Base-by-base conservation (phyloP, 805 yeast species). In the Ogataea nonfermentans region DNA sequence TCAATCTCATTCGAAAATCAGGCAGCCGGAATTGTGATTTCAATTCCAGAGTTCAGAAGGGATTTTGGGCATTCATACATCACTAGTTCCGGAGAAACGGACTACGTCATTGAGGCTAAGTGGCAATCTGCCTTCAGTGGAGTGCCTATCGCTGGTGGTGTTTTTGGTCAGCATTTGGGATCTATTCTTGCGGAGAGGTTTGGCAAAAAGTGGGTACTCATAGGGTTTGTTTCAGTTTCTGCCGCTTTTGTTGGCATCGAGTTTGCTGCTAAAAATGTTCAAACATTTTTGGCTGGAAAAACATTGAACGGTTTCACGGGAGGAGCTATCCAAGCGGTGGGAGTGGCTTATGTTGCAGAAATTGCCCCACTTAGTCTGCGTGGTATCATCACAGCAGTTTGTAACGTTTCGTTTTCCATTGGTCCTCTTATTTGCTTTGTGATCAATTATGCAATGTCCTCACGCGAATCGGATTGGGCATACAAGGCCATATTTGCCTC, bases 341-440 rank as follows among this genome's bases (percentile, higher is more conserved):
- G 67, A 8, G 61, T 64, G 1, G 53, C 73, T 3, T 72, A 70
- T 47, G 65, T 70, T 9, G 61, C 74, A 11, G 77, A 72, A 41
- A 64, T 76, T 23, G 67, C 77, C 44, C 82, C 82, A 0, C 51
- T 73, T 11, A 68, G 69, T 8, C 61, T 78, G 42, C 60, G 58
- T 59, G 66, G 45, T 56, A 57, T 59, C 58, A 63, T 40, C 46
- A 65, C 46, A 56, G 67, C 56, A 35, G 56, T 47, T 46, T 57
- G 49, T 53, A 65, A 62, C 61, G 52, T 68, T 19, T 71, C 66
- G 9, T 53, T 70, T 31, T 41, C 55, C 19, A 64, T 66, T 41
- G 59, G 24, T n/a, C 50, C 56, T 20, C 40, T 55, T 17, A 50
- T 47, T 4, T 17, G 41, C 40, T 32, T 35, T 45, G 35, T 51